Percentiles rank a stretch among this genome's conserved stretches.
These are phyloP conservation scores for Alternaria sp. DNA, from an alignment of 2,329 filamentous ascomycete genomes.

Conservation along the genomic window DNA sequence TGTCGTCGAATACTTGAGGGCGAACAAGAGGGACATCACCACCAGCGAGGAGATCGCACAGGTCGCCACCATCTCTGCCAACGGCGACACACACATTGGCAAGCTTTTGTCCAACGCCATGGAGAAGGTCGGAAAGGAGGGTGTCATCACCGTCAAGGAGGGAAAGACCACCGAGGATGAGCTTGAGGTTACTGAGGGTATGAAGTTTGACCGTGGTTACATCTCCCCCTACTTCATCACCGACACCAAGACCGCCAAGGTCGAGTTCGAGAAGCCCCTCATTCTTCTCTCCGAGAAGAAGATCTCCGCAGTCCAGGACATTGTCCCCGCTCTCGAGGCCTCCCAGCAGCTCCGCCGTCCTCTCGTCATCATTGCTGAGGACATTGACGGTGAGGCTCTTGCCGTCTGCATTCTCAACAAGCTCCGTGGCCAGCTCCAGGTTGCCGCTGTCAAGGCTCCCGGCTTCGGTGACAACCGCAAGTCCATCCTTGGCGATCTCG, in stretches of 20 bases:
- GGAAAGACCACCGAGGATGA: slow-evolving; percentile 98
- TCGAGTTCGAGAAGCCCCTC: slow-evolving; percentile 99
- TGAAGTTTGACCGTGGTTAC: slow-evolving; percentile 99
- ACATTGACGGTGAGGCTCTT: slow-evolving; percentile 97
- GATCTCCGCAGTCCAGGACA: slow-evolving; percentile 99
- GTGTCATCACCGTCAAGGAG: slow-evolving; percentile 99
- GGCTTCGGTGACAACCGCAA: slow-evolving; percentile 99
- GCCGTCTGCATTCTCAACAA: slow-evolving; percentile 99
- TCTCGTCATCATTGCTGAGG: slow-evolving; percentile 97
- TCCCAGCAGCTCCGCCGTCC: slow-evolving; percentile 95
- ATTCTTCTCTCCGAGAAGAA: slow-evolving; percentile 99
- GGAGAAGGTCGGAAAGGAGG: slow-evolving; percentile 99
- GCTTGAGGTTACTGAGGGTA: slow-evolving; percentile 98
- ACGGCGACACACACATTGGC: slow-evolving; percentile 94
- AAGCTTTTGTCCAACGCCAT: slow-evolving; percentile 97
- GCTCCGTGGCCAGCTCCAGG: slow-evolving; percentile 98
- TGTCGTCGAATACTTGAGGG: slow-evolving; percentile 91
- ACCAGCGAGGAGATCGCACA: slow-evolving; percentile 97
- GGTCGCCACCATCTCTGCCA: slow-evolving; percentile 97
- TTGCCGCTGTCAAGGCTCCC: slow-evolving; percentile 97
- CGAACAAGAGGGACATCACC: slow-evolving; percentile 98
- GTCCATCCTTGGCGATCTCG: slow-evolving; percentile 97
- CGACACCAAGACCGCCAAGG: slow-evolving; percentile 97
- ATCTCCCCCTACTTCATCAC: slow-evolving; percentile 99
- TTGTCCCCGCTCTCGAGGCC: slow-evolving; percentile 96